phyloP scores from a whole-genome alignment of 2,329 filamentous ascomycete genomes.

The Claviceps monticola region DNA sequence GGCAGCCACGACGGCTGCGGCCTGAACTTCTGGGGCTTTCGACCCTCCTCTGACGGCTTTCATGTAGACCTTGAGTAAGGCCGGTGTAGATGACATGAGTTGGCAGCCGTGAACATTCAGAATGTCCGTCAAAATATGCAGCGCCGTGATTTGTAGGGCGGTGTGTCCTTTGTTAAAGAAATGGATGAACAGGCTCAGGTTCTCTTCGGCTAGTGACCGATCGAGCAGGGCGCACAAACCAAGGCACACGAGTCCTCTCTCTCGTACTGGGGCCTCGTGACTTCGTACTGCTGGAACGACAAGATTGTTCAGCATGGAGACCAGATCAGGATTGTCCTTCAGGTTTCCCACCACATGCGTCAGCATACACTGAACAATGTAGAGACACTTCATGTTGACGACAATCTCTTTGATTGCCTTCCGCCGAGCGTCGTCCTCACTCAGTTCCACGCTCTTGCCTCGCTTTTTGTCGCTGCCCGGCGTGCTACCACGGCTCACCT shows the following conservation, averaged over 20 bases:
- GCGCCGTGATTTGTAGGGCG: conserved; percentile 72
- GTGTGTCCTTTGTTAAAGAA: conserved; percentile 92
- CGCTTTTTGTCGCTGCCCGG: conserved; percentile 33
- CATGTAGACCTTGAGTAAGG: conserved; percentile 73
- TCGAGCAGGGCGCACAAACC: conserved; percentile 86
- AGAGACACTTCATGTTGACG: conserved; percentile 95
- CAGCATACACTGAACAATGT: conserved; percentile 95
- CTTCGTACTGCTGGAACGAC: conserved; percentile 90
- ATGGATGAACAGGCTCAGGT: conserved; percentile 84
- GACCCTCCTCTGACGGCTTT: conserved; percentile 63
- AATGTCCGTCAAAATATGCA: conserved; percentile 89
- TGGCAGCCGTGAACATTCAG: conserved; percentile 77
- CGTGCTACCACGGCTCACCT: conserved; percentile 56
- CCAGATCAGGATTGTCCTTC: conserved; percentile 80
- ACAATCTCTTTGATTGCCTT: conserved; percentile 84
- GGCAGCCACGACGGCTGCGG: conserved; percentile 65
- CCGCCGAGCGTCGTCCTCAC: conserved; percentile 51
- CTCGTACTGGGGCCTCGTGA: conserved; percentile 82
- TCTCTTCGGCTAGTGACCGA: conserved; percentile 81
- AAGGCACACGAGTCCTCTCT: conserved; percentile 77
- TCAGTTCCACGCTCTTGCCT: conserved; percentile 28
- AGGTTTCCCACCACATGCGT: conserved; percentile 81
- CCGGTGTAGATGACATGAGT: conserved; percentile 51
- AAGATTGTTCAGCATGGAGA: conserved; percentile 94
- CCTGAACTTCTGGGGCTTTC: conserved; percentile 60